Base-by-base conservation (phyloP, 805 yeast species). In the Nematodospora valgi region DNA sequence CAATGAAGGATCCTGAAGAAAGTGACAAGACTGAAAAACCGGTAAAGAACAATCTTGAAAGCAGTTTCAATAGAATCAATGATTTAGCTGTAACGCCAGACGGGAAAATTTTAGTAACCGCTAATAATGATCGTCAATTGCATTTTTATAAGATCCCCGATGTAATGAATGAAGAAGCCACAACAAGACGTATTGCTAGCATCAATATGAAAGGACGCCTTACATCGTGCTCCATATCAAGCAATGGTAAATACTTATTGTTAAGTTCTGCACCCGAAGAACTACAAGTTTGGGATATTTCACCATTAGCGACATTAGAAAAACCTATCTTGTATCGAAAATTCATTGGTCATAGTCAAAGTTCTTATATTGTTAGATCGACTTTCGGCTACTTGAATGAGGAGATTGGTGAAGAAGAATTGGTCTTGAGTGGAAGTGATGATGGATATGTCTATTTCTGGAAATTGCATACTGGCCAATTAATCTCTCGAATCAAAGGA, bases 401-500 rank as follows among this genome's bases (percentile, higher is more conserved):
- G 8, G 45, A 46, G 1, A 45, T 43, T 6, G 46, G 44, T 10
- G 70, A 76, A 40, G 91, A 85, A 46, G 78, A 80, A 43, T 63
- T 85, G 33, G 74, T 86, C 0, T 61, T 82, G n/a, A 77, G 87
- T 45, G 96, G 96, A 0, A 78, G 89, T 29, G 94, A 85, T 51
- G 94, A 88, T 55, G 87, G 87, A 0, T 66, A 72, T 35, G 70
- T 86, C 3, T 86, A 80, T 52, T 64, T 88, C 2, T 87, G 95
- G 95, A 84, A 84, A 49, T 68, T 81, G 14, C 69, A 71, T 31
- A 79, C 79, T 17, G 88, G 93, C 5, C 79, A 80, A 39, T 64
- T 86, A 16, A 60, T 88, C 3, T 71, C 73, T 4, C 64, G 76
- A 10, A 59, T 84, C 14, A 67, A 74, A 27, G 91, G 80, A 2